Conservation (phyloP, 371 early-diverging fungal genomes). For the Syncephalastrum racemosum region DNA sequence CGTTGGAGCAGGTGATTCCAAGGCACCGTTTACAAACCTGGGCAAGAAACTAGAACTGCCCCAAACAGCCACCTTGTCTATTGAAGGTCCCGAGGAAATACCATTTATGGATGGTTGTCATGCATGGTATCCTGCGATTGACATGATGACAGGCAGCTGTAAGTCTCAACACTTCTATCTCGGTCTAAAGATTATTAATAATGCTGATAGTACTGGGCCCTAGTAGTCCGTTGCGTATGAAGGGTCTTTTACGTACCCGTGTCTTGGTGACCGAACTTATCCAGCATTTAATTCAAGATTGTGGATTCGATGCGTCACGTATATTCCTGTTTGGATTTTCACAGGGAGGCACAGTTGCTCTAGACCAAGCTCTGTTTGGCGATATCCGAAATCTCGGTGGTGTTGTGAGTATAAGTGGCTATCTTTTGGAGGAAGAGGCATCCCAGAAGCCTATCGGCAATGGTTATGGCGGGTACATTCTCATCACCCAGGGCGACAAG, state of each 20-base stretch:
- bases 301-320: conserved; percentile 42
- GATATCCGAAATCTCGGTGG: conserved; percentile 40
- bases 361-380: conserved; percentile 63
- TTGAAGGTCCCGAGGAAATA: conserved; percentile 65
- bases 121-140: conserved; percentile 71
- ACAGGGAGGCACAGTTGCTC: conserved; percentile 69
- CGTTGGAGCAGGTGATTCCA: conserved; percentile 44
- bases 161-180: conserved; percentile 10
- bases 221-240: conserved; percentile 44
- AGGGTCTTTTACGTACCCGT: conserved; percentile 39
- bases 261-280: conserved; percentile 32
- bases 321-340: conserved; percentile 75
- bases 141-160: conserved; percentile 59
- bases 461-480: conserved; percentile 43
- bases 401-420: conserved; percentile 58
- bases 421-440: conserved; percentile 52
- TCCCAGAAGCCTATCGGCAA: conserved; percentile 22
- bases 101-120: conserved; percentile 63
- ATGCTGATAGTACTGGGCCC: conserved; percentile 44
- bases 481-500: conserved; percentile 58
- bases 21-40: conserved; percentile 58
- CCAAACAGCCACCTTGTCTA: conserved; percentile 64
- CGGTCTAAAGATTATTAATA: background rate
- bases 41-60: conserved; percentile 63
- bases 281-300: conserved; percentile 43